Base-by-base conservation (phyloP, 441 rosid genomes). In the Gossypium davidsonii region DNA sequence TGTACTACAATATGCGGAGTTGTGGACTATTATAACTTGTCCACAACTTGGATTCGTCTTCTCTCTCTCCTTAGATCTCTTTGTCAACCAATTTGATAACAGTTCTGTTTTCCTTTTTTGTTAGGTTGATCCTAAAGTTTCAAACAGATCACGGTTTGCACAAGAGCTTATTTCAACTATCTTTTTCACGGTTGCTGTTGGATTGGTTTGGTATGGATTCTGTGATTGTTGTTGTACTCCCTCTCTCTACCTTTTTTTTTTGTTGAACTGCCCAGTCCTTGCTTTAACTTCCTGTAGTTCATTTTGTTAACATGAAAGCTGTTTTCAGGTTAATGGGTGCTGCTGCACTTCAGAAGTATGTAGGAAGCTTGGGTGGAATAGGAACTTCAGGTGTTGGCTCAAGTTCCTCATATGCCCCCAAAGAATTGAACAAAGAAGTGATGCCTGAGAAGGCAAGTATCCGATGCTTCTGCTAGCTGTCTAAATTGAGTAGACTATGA, bases 351-450 rank as follows among this genome's bases (percentile, higher is more conserved):
- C 97, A 91, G 76, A 93, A 88, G 84, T 95, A 93, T 79, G 81
- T 91, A 69, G 99, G 95, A 70, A 88, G 95, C 84, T 81, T 91
- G 70, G 98, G 98, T 80, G 97, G 98, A 72, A 92, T 94, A 70
- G 99, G 98, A 81, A 70, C 98, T 76, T 93, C 99, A 49, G 98
- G 99, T 66, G 97, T 93, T 78, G 98, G 99, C 70, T 95, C 99
- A 37, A 88, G 92, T 81, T 91, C 98, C 79, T 92, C 97, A 61
- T 92, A 90, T 83, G 25, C 97, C 60, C 92, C 99, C 44, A 95
- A 95, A 82, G 99, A 95, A 66, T 70, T 88, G 78, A 95, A 92
- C 83, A 92, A 91, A 84, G 98, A 95, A 84, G 86, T 90, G 76
- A 89, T 73, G 73, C 99, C 99, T 1, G 98, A 95, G 83, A 95